phyloP scores from a whole-genome alignment of 2,329 filamentous ascomycete genomes.

The Fonsecaea pedrosoi region DNA sequence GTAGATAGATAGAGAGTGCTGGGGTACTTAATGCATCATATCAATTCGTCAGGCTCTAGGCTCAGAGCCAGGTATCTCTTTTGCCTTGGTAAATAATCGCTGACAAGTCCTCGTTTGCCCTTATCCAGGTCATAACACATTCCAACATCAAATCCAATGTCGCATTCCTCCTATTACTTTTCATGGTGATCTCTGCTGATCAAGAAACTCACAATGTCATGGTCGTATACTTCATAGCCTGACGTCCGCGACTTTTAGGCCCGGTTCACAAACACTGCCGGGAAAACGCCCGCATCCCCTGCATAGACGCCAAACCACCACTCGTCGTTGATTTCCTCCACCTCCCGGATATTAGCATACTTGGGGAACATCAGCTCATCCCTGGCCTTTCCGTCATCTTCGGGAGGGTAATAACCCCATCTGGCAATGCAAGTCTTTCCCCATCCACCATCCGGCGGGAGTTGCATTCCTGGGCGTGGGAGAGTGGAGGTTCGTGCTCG shows the following conservation, averaged over 20 bases:
- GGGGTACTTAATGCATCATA: not conserved
- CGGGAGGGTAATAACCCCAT: constrained; percentile 84
- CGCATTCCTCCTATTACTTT: not conserved
- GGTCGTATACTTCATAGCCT: not conserved
- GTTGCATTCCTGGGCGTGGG: constrained; percentile 45
- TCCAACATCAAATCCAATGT: not conserved
- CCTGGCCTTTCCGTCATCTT: constrained; percentile 56
- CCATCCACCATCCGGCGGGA: constrained; percentile 77
- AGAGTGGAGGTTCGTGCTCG: constrained; percentile 25
- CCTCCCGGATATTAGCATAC: constrained; percentile 80
- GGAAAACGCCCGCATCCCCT: constrained; percentile 79
- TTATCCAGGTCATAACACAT: not conserved
- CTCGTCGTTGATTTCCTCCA: constrained; percentile 86
- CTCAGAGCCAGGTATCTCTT: constrained; percentile 5
- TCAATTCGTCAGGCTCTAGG: not conserved
- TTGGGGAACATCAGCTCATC: constrained; percentile 80
- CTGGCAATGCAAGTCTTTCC: constrained; percentile 69
- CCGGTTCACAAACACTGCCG: constrained; percentile 71
- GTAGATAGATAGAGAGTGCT: not conserved
- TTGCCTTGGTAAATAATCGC: not conserved
- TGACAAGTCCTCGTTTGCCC: not conserved
- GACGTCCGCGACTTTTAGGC: not conserved
- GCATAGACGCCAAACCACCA: constrained; percentile 91
- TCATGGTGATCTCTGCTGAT: not conserved
- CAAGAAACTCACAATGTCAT: not conserved